These are phyloP conservation scores for Pythium oligandrum DNA, from an alignment of 352 stramenopile species.

Conservation along the genomic window DNA sequence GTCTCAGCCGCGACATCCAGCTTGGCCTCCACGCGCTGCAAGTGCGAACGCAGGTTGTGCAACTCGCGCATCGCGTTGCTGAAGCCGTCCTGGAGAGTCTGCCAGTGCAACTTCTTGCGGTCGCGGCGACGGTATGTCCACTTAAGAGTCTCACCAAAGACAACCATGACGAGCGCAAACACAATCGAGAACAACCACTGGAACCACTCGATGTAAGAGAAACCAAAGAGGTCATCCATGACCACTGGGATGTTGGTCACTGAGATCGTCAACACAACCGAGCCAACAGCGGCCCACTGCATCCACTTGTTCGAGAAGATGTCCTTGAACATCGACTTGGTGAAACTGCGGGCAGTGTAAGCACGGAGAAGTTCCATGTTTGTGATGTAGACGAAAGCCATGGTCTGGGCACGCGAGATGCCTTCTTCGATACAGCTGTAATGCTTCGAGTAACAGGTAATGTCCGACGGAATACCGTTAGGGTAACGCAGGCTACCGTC, in stretches of 20 bases:
- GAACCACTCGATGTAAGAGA: slow-evolving; percentile 65
- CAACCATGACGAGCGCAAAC: slow-evolving; percentile 63
- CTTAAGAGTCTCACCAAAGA: slow-evolving; percentile 70
- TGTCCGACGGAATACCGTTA: slow-evolving; percentile 30
- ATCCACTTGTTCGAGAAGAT: slow-evolving; percentile 81
- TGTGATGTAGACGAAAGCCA: slow-evolving; percentile 77
- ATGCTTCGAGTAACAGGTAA: slow-evolving; percentile 42
- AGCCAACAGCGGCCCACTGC: slow-evolving; percentile 61
- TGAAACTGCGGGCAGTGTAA: slow-evolving; percentile 76
- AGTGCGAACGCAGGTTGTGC: slow-evolving; percentile 47
- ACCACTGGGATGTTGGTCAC: slow-evolving; percentile 69
- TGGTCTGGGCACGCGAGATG: slow-evolving; percentile 61
- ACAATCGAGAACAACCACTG: slow-evolving; percentile 71
- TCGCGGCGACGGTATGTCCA: slow-evolving; percentile 54
- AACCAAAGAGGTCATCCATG: slow-evolving; percentile 64
- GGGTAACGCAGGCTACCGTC: slow-evolving; percentile 37
- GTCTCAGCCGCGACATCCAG: slow-evolving; percentile 44
- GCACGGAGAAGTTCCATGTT: slow-evolving; percentile 71
- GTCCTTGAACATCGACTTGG: slow-evolving; percentile 63
- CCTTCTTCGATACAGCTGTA: slow-evolving; percentile 62
- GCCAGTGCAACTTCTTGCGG: slow-evolving; percentile 29
- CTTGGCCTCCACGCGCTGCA: slow-evolving; percentile 58
- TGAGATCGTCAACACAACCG: slow-evolving; percentile 47
- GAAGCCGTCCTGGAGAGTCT: slow-evolving; percentile 37
- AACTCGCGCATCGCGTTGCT: slow-evolving; percentile 48